These are phyloP conservation scores for Priceomyces medius DNA, from an alignment of 805 yeast genomes.

Conservation along the genomic window DNA sequence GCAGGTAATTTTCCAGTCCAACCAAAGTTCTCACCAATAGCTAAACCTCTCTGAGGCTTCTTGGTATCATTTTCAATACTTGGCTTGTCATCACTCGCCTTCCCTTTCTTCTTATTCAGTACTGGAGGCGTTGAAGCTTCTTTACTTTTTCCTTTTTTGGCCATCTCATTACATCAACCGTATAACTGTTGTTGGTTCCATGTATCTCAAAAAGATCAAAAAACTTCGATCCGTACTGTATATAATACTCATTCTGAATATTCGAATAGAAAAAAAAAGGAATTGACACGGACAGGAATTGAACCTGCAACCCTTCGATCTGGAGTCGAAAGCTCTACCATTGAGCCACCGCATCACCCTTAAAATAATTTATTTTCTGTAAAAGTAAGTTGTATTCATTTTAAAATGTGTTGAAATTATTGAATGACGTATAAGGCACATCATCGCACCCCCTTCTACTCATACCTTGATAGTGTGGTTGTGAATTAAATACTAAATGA, in stretches of 20 bases:
- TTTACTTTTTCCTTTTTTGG: slow-evolving; percentile 9
- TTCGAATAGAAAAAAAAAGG: slow-evolving; percentile 7
- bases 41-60: slow-evolving; percentile 41
- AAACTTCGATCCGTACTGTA: background rate
- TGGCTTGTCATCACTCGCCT: slow-evolving; percentile 3
- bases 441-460: no score
- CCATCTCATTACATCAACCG: background rate
- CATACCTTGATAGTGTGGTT: no score
- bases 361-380: no score
- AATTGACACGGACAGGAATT: slow-evolving; percentile 73
- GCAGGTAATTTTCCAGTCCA: slow-evolving; percentile 97
- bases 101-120: slow-evolving; percentile 7
- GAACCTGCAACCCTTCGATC: slow-evolving; percentile 80
- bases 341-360: slow-evolving; percentile 27
- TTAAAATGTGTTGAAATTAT: no score
- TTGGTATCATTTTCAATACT: slow-evolving; percentile 12
- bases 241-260: background rate
- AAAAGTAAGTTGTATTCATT: no score
- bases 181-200: background rate
- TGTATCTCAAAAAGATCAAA: background rate
- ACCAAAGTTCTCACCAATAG: slow-evolving; percentile 58
- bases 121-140: background rate
- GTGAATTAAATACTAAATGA: no score
- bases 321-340: slow-evolving; percentile 39
- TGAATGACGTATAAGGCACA: no score